Evolutionary conservation across 495 filamentous ascomycete species (phyloP), one percentile per base, ranked within the genome.

Genomic region (Daldinia concentrica): DNA sequence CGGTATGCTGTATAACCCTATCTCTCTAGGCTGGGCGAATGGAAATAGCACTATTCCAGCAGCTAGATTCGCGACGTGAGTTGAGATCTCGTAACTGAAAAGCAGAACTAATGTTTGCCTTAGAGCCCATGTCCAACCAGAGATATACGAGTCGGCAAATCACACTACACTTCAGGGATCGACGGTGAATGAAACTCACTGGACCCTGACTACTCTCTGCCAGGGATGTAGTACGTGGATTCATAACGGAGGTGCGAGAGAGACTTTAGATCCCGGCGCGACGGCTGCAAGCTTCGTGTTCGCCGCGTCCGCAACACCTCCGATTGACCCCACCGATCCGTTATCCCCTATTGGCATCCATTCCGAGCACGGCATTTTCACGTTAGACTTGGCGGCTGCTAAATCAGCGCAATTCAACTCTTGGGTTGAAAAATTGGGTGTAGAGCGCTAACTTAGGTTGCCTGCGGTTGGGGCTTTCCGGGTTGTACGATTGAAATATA

Each of bases 1-100:
- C 8, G 81, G 77, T 59, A 87, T 87, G 85, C 68, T 77, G 12
- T 77, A 77, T 39, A 85, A 86, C 66, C 85, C 85, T 11, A 76
- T 87, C 41, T 80, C 81, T 0, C 72, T 87, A 0, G 81, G 62
- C 0, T 87, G 83, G 82, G 73, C 79, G 15, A 82, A 86, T 66
- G 81, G 82, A 0, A 74, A 83, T 15, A 71, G 19, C 4, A 78
- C 79, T 0, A 62, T 83, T 1, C 74, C 82, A 3, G 81, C 82
- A 17, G 84, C 83, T 36, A 78, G 85, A 8, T 85, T 78, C 66
- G 81, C 82, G 41, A 76, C 72, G 85, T 87, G 74, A 72, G 79
- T 75, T 60, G 30, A 64, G 0, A 4, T 37, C 15, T 50, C 26
- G 14, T 12, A 3, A 17, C 4, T 26, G 8, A 11, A 15, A 15